These are phyloP conservation scores for Rhodotorula sp. DNA, from an alignment of 1,284 basidiomycete species.

Conservation along the genomic window DNA sequence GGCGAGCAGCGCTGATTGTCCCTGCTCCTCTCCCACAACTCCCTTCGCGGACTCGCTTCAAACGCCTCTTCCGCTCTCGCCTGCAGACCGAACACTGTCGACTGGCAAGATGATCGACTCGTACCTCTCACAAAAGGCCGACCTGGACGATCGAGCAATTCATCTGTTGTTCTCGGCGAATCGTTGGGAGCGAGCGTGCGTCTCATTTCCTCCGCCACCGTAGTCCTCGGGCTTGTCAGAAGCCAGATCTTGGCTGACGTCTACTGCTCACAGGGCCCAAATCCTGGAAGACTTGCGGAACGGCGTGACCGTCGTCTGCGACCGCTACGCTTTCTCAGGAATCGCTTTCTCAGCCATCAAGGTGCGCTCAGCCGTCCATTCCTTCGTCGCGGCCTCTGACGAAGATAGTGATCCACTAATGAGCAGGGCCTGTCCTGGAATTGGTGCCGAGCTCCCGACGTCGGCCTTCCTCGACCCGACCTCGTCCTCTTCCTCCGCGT, in stretches of 20 bases:
- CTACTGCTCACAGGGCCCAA: conserved; percentile 56
- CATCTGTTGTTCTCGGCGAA: conserved; percentile 97
- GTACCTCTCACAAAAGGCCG: conserved; percentile 75
- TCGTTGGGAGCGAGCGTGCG: conserved; percentile 89
- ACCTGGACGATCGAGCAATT: conserved; percentile 86
- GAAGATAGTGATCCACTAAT: neutral
- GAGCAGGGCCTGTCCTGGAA: conserved; percentile 57
- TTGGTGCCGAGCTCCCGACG: conserved; percentile 84
- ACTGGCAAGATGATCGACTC: conserved; percentile 92
- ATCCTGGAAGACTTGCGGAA: conserved; percentile 63
- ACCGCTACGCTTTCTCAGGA: conserved; percentile 95
- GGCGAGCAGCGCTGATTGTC: too few relatives aligned
- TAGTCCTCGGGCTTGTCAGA: neutral
- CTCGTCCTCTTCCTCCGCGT: conserved; percentile 84
- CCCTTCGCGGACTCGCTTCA: too few relatives aligned
- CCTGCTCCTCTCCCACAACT: neutral
- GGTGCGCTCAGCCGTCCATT: conserved; percentile 45
- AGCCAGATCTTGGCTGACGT: neutral
- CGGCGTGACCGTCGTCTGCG: conserved; percentile 78
- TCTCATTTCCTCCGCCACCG: conserved; percentile 37
- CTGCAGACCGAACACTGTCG: conserved; percentile 81
- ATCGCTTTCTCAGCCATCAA: conserved; percentile 92
- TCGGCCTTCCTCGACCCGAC: conserved; percentile 83
- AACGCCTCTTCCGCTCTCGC: too few relatives aligned
- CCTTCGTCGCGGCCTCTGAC: neutral